Base-by-base conservation (phyloP, 768 basidiomycete genomes). In the Agrocybe praecox region DNA sequence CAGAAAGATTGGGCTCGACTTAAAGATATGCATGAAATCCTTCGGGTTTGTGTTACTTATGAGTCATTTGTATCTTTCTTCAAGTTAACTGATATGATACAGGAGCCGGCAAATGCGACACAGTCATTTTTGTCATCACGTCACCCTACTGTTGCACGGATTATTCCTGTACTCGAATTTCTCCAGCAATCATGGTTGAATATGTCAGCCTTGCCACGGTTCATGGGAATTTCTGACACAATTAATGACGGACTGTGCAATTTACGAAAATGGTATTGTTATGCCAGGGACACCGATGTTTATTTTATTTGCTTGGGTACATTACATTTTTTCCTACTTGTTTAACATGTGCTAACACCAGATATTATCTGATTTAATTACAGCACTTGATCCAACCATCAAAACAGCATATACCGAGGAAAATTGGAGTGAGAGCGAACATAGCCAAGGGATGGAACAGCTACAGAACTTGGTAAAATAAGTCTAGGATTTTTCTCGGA, bases 271-370 rank as follows among this genome's bases (percentile, higher is more conserved):
- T 73, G 67, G 67, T 70, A 70, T 43, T 26, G 33, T 3, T 52
- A 58, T 15, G 55, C 64, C 6, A 60, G 67, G 15, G 45, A 69
- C 10, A 60, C 52, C 36, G 60, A 70, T 56, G 53, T 58, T 2
- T 68, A 68, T 47, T 68, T 69, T 55, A 62, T 65, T 14, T 62
- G 60, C 46, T 52, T 70, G 40, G 63, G 70, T 69, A 10, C n/a
- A n/a, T n/a, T n/a, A n/a, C n/a, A n/a, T n/a, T n/a, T n/a, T n/a
- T n/a, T n/a, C n/a, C n/a, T n/a, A n/a, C n/a, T n/a, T n/a, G n/a
- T n/a, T n/a, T n/a, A n/a, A n/a, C n/a, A n/a, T n/a, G n/a, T n/a
- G n/a, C n/a, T n/a, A n/a, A n/a, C n/a, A n/a, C n/a, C n/a, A n/a
- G n/a, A n/a, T n/a, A n/a, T n/a, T n/a, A n/a, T n/a, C n/a, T n/a